phyloP scores from a whole-genome alignment of 139 green algal genomes.

The Chlamydomonas sphaeroides region DNA sequence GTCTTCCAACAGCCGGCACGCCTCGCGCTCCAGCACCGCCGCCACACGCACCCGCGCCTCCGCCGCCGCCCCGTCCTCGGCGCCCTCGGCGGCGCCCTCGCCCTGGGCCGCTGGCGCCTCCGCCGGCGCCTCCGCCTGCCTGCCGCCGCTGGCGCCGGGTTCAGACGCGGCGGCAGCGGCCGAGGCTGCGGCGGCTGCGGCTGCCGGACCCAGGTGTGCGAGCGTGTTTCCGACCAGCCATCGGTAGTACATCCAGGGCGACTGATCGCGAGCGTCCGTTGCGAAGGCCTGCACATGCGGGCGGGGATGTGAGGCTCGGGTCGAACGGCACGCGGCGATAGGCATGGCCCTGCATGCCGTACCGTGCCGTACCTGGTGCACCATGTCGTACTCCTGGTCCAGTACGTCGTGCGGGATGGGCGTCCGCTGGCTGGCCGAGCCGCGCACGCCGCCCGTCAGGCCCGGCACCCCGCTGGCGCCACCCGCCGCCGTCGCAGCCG shows the following conservation, averaged over 20 bases:
- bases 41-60: conserved; percentile 31
- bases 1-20: conserved; percentile 53
- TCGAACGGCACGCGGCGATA: too few relatives aligned
- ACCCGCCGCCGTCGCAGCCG: neutral
- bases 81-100: neutral
- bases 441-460: neutral
- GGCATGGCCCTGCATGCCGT: neutral
- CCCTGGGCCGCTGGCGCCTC: neutral
- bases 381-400: conserved; percentile 92
- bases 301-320: too few relatives aligned
- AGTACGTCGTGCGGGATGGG: conserved; percentile 70
- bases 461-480: neutral
- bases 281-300: conserved; percentile 84
- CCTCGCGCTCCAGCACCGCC: conserved; percentile 64
- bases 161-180: neutral
- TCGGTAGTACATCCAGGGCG: conserved; percentile 93
- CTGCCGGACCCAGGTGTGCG: conserved; percentile 48
- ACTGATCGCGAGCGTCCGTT: conserved; percentile 94
- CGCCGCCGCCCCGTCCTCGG: too few relatives aligned
- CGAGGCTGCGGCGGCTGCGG: neutral
- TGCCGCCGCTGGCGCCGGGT: neutral
- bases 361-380: conserved; percentile 67
- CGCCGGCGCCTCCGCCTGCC: neutral
- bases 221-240: conserved; percentile 86
- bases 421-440: conserved; percentile 18